phyloP scores from a whole-genome alignment of 1,284 basidiomycete genomes.

The Malassezia sp. region DNA sequence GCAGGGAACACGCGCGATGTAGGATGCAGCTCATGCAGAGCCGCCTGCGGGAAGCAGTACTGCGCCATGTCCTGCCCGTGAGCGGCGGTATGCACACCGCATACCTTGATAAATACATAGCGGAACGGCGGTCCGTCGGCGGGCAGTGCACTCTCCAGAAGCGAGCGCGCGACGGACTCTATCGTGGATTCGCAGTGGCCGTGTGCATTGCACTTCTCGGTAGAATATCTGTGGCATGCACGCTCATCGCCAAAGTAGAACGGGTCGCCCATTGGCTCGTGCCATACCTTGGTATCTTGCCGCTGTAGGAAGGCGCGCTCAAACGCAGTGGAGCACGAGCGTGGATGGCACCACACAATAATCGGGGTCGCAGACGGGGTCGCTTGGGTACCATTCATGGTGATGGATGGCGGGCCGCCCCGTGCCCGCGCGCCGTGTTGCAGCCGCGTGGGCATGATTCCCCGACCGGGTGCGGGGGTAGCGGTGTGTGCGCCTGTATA shows the following conservation, averaged over 20 bases:
- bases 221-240: slow-evolving; percentile 27
- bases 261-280: slow-evolving; percentile 37
- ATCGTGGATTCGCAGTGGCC: slow-evolving; percentile 24
- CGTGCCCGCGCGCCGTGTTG: too few species aligned
- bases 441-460: too few species aligned
- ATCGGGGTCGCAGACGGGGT: slow-evolving; percentile 17
- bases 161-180: slow-evolving; percentile 17
- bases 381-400: too few species aligned
- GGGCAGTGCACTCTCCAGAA: slow-evolving; percentile 22
- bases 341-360: slow-evolving; percentile 35
- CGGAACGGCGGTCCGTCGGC: slow-evolving; percentile 21
- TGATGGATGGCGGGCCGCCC: too few species aligned
- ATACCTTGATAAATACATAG: slow-evolving; percentile 34
- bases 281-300: slow-evolving; percentile 30
- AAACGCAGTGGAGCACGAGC: slow-evolving; percentile 34
- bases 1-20: slow-evolving; percentile 31
- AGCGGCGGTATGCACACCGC: not conserved
- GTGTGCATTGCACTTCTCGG: slow-evolving; percentile 21
- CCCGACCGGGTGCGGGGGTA: too few species aligned
- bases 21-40: slow-evolving; percentile 29
- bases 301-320: slow-evolving; percentile 39
- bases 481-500: too few species aligned
- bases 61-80: slow-evolving; percentile 42
- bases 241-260: slow-evolving; percentile 31
- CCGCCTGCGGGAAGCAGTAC: slow-evolving; percentile 27